Percentiles rank a stretch among this genome's conserved stretches.
Evolutionary conservation across 345 rosid species (phyloP).

Genomic region (Citrus unshiu): DNA sequence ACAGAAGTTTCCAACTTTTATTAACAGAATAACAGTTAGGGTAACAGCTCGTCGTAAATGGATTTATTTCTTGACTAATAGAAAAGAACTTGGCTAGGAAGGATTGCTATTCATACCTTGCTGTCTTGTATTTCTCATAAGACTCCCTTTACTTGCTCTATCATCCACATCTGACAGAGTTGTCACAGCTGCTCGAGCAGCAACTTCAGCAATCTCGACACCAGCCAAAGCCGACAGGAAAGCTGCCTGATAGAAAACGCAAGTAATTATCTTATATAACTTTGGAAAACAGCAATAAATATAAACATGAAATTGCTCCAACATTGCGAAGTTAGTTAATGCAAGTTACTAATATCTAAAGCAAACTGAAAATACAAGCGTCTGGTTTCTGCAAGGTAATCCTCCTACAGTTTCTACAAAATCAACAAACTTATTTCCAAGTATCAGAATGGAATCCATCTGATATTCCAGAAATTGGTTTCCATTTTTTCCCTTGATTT

Average conservation of each 20-base stretch:
- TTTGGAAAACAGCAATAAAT: background rate
- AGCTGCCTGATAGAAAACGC: conserved; percentile 59
- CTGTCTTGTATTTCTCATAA: conserved; percentile 25
- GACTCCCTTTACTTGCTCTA: conserved; percentile 28
- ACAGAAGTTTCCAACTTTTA: background rate
- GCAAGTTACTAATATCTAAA: background rate
- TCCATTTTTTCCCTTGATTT: background rate
- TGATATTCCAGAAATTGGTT: background rate
- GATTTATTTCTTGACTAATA: background rate
- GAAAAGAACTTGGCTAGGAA: background rate
- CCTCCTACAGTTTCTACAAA: background rate
- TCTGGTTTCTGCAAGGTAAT: background rate
- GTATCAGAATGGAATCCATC: background rate
- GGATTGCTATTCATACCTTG: conserved; percentile 32
- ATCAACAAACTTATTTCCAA: background rate
- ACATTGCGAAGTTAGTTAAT: background rate
- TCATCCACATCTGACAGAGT: conserved; percentile 44
- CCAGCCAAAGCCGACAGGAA: conserved; percentile 92
- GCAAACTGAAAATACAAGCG: background rate
- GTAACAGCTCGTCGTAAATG: background rate
- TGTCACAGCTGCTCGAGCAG: conserved; percentile 71
- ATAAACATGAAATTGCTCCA: background rate
- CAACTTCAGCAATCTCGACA: conserved; percentile 70
- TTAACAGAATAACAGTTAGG: background rate
- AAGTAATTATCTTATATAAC: background rate